phyloP scores from a whole-genome alignment of 352 stramenopile genomes.

The Phytophthora aleatoria region DNA sequence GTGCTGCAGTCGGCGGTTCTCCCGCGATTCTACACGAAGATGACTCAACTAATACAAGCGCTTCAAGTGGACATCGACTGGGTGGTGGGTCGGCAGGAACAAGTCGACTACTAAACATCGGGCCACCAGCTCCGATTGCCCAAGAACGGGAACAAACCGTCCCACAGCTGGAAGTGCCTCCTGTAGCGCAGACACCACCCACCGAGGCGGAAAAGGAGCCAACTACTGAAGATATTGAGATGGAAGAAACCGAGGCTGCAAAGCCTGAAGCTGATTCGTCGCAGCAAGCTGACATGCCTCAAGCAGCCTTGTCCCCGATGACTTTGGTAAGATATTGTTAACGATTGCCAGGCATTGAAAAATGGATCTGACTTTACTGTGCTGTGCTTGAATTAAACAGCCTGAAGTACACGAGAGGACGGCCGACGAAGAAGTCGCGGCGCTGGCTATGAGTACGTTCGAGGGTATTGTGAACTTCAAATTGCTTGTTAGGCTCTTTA shows the following conservation, averaged over 20 bases:
- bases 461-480: not conserved
- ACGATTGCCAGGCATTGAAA: not conserved
- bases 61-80: constrained; percentile 37
- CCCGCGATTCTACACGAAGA: constrained; percentile 22
- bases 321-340: constrained; percentile 14
- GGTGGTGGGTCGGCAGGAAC: constrained; percentile 37
- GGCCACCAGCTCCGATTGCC: not conserved
- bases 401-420: constrained; percentile 8
- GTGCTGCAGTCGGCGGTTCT: constrained; percentile 43
- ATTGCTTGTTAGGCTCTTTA: not conserved
- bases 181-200: not conserved
- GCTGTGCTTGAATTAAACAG: not conserved
- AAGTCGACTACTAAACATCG: constrained; percentile 34
- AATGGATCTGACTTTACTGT: constrained; percentile 3
- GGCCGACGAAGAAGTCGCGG: constrained; percentile 32
- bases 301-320: not conserved
- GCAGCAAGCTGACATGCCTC: not conserved
- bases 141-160: not conserved
- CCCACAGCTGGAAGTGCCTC: not conserved
- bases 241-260: constrained; percentile 12
- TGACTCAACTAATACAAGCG: not conserved
- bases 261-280: not conserved
- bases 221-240: constrained; percentile 21
- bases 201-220: not conserved
- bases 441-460: constrained; percentile 54